Base-by-base conservation (phyloP, 768 basidiomycete genomes). In the Grammothele lineata region DNA sequence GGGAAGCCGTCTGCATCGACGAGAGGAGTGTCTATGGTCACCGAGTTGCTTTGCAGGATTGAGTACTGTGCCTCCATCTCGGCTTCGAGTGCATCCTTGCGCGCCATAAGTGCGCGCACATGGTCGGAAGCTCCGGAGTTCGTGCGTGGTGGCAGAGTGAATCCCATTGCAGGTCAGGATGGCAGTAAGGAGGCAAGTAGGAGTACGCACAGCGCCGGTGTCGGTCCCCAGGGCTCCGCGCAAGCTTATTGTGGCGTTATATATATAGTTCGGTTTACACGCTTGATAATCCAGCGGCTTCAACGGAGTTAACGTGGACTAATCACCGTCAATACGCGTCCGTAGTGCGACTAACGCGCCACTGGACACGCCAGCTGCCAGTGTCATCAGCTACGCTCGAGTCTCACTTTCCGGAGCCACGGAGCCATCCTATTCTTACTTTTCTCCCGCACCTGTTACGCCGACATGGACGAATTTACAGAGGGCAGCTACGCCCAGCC, bases 1-100 rank as follows among this genome's bases (percentile, higher is more conserved):
- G 94, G 94, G 65, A 91, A 97, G 6, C 95, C 95, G 43, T 96
- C 88, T 1, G 70, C 53, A 61, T 96, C 92, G 38, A 96, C 78
- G 26, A 97, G 78, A 0, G 89, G 81, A 0, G 86, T 78, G 21
- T 78, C 67, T 71, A 92, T 78, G 2, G 76, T 81, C 25, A 76
- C 76, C 34, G 74, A 67, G 57, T 90, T 86, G 40, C 74, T 69
- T 57, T 72, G 69, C 55, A 92, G 78, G 45, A 90, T 74, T 35
- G 77, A 67, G 30, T 77, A 65, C 42, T 89, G 81, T 9, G 70
- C 66, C 44, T 77, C 73, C 42, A 94, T 76, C 56, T 90, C 81
- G 24, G 72, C 70, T 63, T 94, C 87, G 56, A 94, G 82, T 22
- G 64, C 71, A 44, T 85, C 80, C 58, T 91, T 92, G 45, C 71